These are phyloP conservation scores for Fusarium nygamai DNA, from an alignment of 2,329 filamentous ascomycete genomes.

Conservation along the genomic window DNA sequence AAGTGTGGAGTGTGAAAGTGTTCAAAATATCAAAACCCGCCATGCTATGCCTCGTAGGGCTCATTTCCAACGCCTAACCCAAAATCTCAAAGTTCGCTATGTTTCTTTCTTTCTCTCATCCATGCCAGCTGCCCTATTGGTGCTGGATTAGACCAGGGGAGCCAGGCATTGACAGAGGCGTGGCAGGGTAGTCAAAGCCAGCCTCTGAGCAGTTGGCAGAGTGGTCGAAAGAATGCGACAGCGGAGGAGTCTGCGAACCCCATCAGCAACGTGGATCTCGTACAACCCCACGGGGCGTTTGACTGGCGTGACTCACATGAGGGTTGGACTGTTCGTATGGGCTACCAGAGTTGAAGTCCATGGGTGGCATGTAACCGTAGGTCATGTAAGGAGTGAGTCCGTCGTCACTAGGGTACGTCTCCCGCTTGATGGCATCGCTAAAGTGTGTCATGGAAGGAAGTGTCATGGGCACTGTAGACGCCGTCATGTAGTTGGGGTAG, in stretches of 20 bases:
- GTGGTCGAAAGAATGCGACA: constrained; percentile 78
- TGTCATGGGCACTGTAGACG: constrained; percentile 65
- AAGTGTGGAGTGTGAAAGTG: constrained; percentile 34
- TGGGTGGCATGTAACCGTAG: constrained; percentile 72
- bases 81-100: constrained; percentile 33
- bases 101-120: constrained; percentile 5
- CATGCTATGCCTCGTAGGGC: constrained; percentile 36
- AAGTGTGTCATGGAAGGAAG: constrained; percentile 73
- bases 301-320: constrained; percentile 73
- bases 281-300: constrained; percentile 50
- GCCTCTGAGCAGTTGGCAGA: constrained; percentile 71
- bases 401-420: constrained; percentile 66
- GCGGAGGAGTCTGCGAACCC: constrained; percentile 75
- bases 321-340: constrained; percentile 75
- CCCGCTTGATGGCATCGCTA: constrained; percentile 73
- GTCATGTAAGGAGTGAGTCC: constrained; percentile 73
- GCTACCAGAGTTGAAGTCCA: constrained; percentile 69
- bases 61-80: constrained; percentile 36
- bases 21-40: constrained; percentile 39
- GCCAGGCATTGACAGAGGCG: constrained; percentile 77
- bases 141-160: constrained; percentile 65
- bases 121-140: constrained; percentile 21
- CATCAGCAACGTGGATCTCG: constrained; percentile 61
- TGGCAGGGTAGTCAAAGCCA: constrained; percentile 73
- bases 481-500: constrained; percentile 65